Evolutionary conservation across 495 filamentous ascomycete genomes (phyloP), one percentile per base, ranked within the genome.

Genomic region (Podospora pseudocomata): DNA sequence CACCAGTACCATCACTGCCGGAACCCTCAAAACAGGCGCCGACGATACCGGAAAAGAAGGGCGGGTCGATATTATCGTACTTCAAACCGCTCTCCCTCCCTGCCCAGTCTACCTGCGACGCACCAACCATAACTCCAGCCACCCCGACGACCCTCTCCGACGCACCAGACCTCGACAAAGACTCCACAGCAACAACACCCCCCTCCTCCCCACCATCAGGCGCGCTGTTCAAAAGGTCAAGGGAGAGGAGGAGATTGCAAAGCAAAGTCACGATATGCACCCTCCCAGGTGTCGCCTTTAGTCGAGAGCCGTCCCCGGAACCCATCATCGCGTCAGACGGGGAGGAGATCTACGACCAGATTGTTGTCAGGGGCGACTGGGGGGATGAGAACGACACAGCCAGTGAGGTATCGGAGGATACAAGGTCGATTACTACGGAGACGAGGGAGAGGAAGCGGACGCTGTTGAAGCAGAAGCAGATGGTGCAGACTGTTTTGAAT

Each of bases 401-500:
- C 2, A 44, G 23, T 5, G 56, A 58, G 23, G 13, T 27, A 13
- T 58, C 56, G 6, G 23, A 27, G 20, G 23, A 58, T 9, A 58
- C 56, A 9, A 58, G 19, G 6, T 28, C 19, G 7, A 62, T 28
- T 20, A 62, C 60, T 18, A 27, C 60, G 5, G 34, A 20, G 32
- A 13, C 23, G 68, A 64, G 39, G 66, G 70, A 19, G 67, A 49
- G 53, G 20, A n/a, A 20, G n/a, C 56, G 56, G n/a, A 59, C 56
- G n/a, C 65, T 39, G 9, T 13, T 49, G 23, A 58, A 1, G 71
- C 75, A 60, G 70, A 73, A 59, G 71, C 39, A 77, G 1, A 72
- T 77, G 64, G 73, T 80, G 7, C 82, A 84, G 65, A 84, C 78
- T 0, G 84, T 81, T 0, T 64, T 84, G 62, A 82, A 76, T 56